Base-by-base conservation (phyloP, 176 grass and related monocot species). In the Olyra latifolia region DNA sequence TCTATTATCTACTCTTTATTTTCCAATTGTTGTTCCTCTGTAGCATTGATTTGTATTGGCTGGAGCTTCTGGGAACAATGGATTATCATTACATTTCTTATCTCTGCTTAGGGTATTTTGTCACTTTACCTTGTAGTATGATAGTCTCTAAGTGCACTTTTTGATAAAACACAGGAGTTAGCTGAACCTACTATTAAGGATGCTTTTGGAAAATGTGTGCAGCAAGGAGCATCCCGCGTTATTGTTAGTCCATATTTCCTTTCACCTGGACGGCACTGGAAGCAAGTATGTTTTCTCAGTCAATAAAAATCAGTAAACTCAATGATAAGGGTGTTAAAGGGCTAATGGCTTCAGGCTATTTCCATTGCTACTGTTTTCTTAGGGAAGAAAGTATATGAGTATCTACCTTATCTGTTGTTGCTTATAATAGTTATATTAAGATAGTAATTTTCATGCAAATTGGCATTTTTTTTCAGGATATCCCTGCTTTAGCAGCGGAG, bases 231-330 rank as follows among this genome's bases (percentile, higher is more conserved):
- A 25, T 88, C 83, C 13, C 83, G 79, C 8, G 25, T 98, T 79
- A 86, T 98, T 68, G 66, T 93, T 48, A 95, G 88, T 81, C 96
- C 90, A 57, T 98, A 95, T 85, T 98, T 98, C 75, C 96, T 98
- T 75, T 95, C 91, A 19, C 92, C 96, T 74, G 90, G 96, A 77
- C 75, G 92, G 2, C 92, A 98, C 84, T 98, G 96, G 92, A 88
- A 92, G 13, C 76, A 94, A 81, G 94, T 97, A 89, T 79, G 71
- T 50, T 55, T 7, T 35, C 22, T n/a, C 16, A 1, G 19, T 38
- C 39, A 56, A 52, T 41, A 50, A 72, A 40, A 8, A 46, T 67
- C 16, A 11, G 40, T 40, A 29, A 38, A 66, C 43, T 72, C 24
- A 48, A 39, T 56, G n/a, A 42, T 61, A 63, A 27, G 27, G 12